Evolutionary conservation across 441 rosid species (phyloP).

Genomic region (Hura crepitans): DNA sequence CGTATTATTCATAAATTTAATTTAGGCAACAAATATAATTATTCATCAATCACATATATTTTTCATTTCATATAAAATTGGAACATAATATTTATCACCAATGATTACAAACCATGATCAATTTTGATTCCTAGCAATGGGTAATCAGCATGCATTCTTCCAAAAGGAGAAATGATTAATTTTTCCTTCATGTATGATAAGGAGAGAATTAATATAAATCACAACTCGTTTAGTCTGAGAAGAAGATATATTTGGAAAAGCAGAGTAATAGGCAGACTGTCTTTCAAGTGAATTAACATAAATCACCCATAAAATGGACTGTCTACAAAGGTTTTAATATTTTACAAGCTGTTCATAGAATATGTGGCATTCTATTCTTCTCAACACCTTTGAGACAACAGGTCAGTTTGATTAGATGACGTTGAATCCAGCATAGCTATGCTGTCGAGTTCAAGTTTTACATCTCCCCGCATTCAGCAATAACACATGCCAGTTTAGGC

Average conservation of each 20-base stretch:
- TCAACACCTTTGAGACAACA: background rate
- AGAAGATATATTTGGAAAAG: background rate
- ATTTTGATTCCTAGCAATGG: too few relatives aligned
- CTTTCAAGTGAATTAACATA: too few relatives aligned
- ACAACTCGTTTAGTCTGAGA: background rate
- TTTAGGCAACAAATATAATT: too few relatives aligned
- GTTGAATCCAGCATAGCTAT: background rate
- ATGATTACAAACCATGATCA: too few relatives aligned
- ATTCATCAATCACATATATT: too few relatives aligned
- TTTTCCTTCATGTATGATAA: background rate
- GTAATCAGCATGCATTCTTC: too few relatives aligned
- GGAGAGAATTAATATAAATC: background rate
- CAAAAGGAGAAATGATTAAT: too few relatives aligned
- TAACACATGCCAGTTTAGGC: slow-evolving; percentile 69
- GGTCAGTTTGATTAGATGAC: slow-evolving; percentile 13
- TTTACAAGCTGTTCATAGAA: background rate
- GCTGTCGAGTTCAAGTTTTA: slow-evolving; percentile 25
- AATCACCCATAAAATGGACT: background rate
- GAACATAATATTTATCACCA: too few relatives aligned
- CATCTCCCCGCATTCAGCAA: slow-evolving; percentile 97
- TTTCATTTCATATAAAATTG: too few relatives aligned
- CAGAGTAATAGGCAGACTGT: background rate
- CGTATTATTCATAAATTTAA: too few relatives aligned
- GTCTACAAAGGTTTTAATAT: background rate
- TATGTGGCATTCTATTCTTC: background rate